A percentile compares a stretch with the other conserved stretches of the same genome.
Evolutionary conservation across 768 basidiomycete species (phyloP).

Genomic region (Lactarius tabidus): DNA sequence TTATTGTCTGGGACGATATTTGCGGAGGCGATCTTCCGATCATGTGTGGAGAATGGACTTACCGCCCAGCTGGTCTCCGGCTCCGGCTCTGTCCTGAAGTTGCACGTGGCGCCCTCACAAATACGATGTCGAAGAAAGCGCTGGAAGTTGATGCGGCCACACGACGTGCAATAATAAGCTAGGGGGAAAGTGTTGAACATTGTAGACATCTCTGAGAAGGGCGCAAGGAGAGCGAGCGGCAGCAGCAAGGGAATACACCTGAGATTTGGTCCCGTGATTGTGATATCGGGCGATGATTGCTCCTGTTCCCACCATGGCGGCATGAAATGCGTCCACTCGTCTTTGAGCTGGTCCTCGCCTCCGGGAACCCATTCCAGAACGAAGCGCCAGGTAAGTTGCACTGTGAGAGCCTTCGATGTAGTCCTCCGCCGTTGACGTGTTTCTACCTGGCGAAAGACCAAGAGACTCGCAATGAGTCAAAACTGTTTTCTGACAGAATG

Average conservation of each 20-base stretch:
- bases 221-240: slow-evolving; percentile 23
- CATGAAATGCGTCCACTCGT: slow-evolving; percentile 3
- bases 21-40: slow-evolving; percentile 15
- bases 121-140: slow-evolving; percentile 22
- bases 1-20: slow-evolving; percentile 17
- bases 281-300: neutral
- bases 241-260: slow-evolving; percentile 1
- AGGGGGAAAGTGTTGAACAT: slow-evolving; percentile 15
- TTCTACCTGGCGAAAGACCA: slow-evolving; percentile 16
- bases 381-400: slow-evolving; percentile 16
- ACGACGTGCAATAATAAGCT: slow-evolving; percentile 19
- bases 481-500: slow-evolving; percentile 1
- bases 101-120: slow-evolving; percentile 9
- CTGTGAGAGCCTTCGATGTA: neutral
- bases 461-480: neutral
- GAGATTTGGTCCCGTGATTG: no score
- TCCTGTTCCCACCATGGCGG: slow-evolving; percentile 25
- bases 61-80: slow-evolving; percentile 19
- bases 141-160: slow-evolving; percentile 24
- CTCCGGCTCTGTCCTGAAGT: neutral
- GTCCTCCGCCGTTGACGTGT: neutral
- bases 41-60: slow-evolving; percentile 7
- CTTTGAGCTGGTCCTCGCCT: slow-evolving; percentile 20
- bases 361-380: slow-evolving; percentile 22
- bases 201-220: slow-evolving; percentile 20